These are phyloP conservation scores for Rugonectria rugulosa DNA, from an alignment of 2,329 filamentous ascomycete species.

Conservation along the genomic window DNA sequence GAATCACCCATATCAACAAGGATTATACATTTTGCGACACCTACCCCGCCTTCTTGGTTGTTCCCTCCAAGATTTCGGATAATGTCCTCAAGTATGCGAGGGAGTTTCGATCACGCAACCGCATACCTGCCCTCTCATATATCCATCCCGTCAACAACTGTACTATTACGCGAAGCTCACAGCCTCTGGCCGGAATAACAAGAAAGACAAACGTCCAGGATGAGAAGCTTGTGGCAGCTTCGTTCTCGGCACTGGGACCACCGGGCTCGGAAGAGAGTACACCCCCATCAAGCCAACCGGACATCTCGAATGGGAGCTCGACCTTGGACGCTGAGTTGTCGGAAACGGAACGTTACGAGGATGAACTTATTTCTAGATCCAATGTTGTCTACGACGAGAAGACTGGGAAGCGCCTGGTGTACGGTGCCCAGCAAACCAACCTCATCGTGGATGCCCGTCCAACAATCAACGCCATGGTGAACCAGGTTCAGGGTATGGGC, in stretches of 20 bases:
- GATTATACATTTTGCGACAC: slow-evolving; percentile 93
- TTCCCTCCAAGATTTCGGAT: slow-evolving; percentile 92
- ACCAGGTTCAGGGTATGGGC: slow-evolving; percentile 90
- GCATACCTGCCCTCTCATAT: slow-evolving; percentile 91
- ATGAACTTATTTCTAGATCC: slow-evolving; percentile 64
- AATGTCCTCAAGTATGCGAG: slow-evolving; percentile 94
- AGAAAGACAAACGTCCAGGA: slow-evolving; percentile 94
- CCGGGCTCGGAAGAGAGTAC: slow-evolving; percentile 45
- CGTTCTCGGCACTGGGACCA: slow-evolving; percentile 67
- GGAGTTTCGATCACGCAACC: slow-evolving; percentile 84
- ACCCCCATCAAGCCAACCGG: slow-evolving; percentile 56
- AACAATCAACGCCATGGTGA: slow-evolving; percentile 91
- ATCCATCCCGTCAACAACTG: slow-evolving; percentile 97
- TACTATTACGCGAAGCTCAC: slow-evolving; percentile 93
- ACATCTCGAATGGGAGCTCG: slow-evolving; percentile 48
- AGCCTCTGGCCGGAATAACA: slow-evolving; percentile 86
- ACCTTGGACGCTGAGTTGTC: slow-evolving; percentile 58
- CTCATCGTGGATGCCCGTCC: slow-evolving; percentile 96
- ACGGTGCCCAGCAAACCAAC: slow-evolving; percentile 92
- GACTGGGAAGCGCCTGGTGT: slow-evolving; percentile 71
- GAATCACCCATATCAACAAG: slow-evolving; percentile 86
- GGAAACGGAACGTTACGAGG: slow-evolving; percentile 72
- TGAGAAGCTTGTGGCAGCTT: slow-evolving; percentile 90
- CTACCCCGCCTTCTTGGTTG: slow-evolving; percentile 84
- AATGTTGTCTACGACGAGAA: slow-evolving; percentile 61